Percentiles rank a stretch among this genome's conserved stretches.
Evolutionary conservation across 306 rosid species (phyloP).

Genomic region (Cucurbita moschata): DNA sequence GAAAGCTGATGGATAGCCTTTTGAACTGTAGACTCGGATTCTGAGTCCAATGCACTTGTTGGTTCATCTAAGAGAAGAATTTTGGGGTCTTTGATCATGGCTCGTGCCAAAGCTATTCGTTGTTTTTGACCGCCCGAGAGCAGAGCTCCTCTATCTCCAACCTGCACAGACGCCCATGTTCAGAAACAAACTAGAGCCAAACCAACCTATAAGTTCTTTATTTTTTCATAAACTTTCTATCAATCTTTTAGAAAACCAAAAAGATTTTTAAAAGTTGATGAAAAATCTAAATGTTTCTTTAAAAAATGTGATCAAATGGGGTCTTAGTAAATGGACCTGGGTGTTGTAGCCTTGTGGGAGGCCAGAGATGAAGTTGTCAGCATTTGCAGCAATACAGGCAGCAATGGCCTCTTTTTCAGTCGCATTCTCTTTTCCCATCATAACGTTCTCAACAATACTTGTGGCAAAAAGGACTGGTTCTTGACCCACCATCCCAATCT

Average conservation of each 20-base stretch:
- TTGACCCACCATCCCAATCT: constrained; percentile 88
- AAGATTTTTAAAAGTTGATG: too few species aligned
- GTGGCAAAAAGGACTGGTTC: constrained; percentile 83
- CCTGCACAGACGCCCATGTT: constrained; percentile 28
- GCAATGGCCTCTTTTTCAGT: constrained; percentile 65
- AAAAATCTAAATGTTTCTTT: too few species aligned
- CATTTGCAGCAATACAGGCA: constrained; percentile 77
- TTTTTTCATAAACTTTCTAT: too few species aligned
- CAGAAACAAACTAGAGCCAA: neutral
- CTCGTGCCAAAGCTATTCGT: constrained; percentile 77
- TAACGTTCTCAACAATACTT: constrained; percentile 59
- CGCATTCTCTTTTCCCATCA: constrained; percentile 82
- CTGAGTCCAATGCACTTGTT: constrained; percentile 84
- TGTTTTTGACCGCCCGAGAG: constrained; percentile 97
- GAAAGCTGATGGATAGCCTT: constrained; percentile 75
- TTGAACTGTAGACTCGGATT: constrained; percentile 64
- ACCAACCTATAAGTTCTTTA: too few species aligned
- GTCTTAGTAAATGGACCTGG: constrained; percentile 26
- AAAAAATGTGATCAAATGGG: too few species aligned
- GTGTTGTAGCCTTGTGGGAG: constrained; percentile 76
- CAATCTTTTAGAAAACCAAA: neutral
- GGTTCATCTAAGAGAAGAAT: constrained; percentile 82
- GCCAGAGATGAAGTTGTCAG: constrained; percentile 54
- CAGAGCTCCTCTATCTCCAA: constrained; percentile 67
- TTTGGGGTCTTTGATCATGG: constrained; percentile 71